Evolutionary conservation across 2,329 filamentous ascomycete species (phyloP).

Genomic region (Gaeumannomyces sp.): DNA sequence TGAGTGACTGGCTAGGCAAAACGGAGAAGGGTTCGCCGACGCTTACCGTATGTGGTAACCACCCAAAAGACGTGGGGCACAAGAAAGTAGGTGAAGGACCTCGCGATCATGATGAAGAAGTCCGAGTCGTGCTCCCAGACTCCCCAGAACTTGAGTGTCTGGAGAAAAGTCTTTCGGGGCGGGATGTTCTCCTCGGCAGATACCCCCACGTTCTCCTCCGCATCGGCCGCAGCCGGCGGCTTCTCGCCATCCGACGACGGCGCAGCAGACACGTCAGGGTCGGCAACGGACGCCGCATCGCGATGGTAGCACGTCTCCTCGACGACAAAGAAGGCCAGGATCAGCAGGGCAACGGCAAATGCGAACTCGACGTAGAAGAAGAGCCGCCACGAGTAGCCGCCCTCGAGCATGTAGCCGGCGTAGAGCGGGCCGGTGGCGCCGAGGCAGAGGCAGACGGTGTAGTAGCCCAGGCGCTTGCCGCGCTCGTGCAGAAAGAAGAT

Average conservation of each 20-base stretch:
- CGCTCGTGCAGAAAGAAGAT: conserved; percentile 41
- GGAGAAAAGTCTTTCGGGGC: conserved; percentile 31
- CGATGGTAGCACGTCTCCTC: conserved; percentile 27
- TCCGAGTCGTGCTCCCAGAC: conserved; percentile 33
- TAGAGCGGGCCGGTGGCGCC: conserved; percentile 50
- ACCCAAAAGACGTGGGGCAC: conserved; percentile 45
- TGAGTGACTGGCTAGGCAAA: background rate
- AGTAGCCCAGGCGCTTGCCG: conserved; percentile 51
- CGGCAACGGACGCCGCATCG: conserved; percentile 7
- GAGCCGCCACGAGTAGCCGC: conserved; percentile 51
- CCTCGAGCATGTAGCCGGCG: conserved; percentile 55
- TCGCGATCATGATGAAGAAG: conserved; percentile 38
- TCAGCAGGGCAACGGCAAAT: conserved; percentile 30
- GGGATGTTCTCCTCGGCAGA: conserved; percentile 21
- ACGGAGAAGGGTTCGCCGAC: background rate
- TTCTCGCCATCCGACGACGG: conserved; percentile 12
- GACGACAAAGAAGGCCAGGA: conserved; percentile 27
- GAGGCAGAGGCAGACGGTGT: conserved; percentile 52
- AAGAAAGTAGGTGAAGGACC: conserved; percentile 40
- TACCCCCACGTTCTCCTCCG: background rate
- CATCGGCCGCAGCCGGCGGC: background rate
- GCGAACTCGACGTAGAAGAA: conserved; percentile 57
- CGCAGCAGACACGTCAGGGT: conserved; percentile 8
- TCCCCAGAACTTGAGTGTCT: conserved; percentile 37
- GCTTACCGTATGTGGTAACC: conserved; percentile 33